phyloP scores from a whole-genome alignment of 2,329 filamentous ascomycete genomes.

The Tolypocladium endophyticum region DNA sequence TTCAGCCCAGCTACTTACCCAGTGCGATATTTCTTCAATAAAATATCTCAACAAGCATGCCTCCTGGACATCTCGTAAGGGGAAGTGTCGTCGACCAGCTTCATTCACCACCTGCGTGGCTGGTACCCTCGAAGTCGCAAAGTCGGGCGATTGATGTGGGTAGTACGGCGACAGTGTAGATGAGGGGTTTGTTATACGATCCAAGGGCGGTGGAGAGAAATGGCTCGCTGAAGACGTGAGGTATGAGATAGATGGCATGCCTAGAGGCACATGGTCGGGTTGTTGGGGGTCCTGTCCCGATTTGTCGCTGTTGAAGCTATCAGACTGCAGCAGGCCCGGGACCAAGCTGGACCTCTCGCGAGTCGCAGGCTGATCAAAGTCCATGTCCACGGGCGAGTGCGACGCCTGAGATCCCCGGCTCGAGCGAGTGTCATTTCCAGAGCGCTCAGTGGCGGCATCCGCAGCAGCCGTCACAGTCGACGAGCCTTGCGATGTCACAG shows the following conservation, averaged over 20 bases:
- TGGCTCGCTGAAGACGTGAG: slow-evolving; percentile 1
- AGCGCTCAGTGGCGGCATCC: background rate
- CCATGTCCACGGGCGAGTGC: background rate
- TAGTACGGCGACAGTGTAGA: background rate
- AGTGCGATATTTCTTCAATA: slow-evolving; percentile 27
- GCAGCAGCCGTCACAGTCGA: background rate
- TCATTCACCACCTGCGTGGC: background rate
- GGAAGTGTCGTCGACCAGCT: slow-evolving; percentile 13
- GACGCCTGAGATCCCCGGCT: background rate
- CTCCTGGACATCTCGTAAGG: slow-evolving; percentile 23
- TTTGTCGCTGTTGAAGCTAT: background rate
- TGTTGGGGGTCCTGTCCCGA: background rate
- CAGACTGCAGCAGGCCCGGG: background rate
- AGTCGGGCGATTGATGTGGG: background rate
- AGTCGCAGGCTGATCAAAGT: background rate
- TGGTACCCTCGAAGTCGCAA: background rate
- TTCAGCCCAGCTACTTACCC: slow-evolving; percentile 20
- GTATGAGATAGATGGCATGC: slow-evolving; percentile 2
- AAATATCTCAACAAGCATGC: slow-evolving; percentile 28
- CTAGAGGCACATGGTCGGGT: background rate
- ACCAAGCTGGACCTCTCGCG: background rate
- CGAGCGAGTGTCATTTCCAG: background rate
- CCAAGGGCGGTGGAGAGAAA: background rate
- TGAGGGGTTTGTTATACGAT: background rate
- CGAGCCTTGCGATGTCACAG: background rate